Percentiles rank a stretch among this genome's conserved stretches.
These are phyloP conservation scores for Cercospora janseana DNA, from an alignment of 2,329 filamentous ascomycete genomes.

Conservation along the genomic window DNA sequence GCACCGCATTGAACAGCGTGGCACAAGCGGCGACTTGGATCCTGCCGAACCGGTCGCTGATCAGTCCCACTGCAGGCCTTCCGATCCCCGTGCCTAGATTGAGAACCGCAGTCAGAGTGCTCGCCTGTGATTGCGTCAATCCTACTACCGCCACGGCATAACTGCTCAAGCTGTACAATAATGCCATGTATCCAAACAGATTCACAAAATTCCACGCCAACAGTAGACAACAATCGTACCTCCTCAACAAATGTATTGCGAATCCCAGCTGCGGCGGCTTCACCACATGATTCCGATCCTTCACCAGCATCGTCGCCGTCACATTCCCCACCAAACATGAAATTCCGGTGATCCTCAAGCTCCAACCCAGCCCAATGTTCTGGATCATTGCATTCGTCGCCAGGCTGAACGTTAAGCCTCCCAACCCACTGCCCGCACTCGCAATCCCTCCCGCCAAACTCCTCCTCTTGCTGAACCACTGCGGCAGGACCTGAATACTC, in stretches of 20 bases:
- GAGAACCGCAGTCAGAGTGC: conserved; percentile 44
- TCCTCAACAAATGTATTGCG: conserved; percentile 38
- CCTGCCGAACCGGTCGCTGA: conserved; percentile 47
- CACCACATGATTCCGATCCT: conserved; percentile 39
- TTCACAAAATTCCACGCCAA: conserved; percentile 46
- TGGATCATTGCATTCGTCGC: conserved; percentile 42
- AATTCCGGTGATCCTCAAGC: conserved; percentile 43
- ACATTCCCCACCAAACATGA: conserved; percentile 34
- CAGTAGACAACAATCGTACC: conserved; percentile 40
- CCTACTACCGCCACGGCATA: conserved; percentile 46
- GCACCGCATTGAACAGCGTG: conserved; percentile 43
- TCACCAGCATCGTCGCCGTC: conserved; percentile 35
- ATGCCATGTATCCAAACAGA: conserved; percentile 50
- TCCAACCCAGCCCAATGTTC: conserved; percentile 41
- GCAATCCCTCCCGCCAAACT: conserved; percentile 45
- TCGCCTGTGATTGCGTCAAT: conserved; percentile 42
- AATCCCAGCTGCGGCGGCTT: conserved; percentile 39
- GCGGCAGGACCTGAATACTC: conserved; percentile 39
- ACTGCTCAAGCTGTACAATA: conserved; percentile 50
- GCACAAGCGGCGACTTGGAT: conserved; percentile 44
- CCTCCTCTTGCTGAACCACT: conserved; percentile 45
- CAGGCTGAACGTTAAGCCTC: conserved; percentile 41
- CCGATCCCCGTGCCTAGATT: conserved; percentile 52
- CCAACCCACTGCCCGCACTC: conserved; percentile 43
- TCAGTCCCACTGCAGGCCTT: conserved; percentile 47